A percentile compares a stretch with the other conserved stretches of the same genome.
These are phyloP conservation scores for Kazachstania kunashirensis DNA, from an alignment of 805 yeast species.

Conservation along the genomic window DNA sequence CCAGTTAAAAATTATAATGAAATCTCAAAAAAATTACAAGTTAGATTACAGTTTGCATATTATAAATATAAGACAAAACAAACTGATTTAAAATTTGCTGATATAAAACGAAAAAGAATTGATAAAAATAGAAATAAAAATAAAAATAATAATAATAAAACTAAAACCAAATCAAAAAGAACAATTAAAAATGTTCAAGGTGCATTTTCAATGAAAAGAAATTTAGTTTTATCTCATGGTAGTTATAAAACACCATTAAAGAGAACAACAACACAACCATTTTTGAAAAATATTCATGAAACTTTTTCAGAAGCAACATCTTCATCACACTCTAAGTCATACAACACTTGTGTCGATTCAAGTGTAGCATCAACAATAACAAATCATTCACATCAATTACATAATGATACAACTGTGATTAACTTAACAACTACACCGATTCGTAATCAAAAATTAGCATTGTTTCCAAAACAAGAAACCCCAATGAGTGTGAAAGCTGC, in stretches of 20 bases:
- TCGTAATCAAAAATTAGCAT: slow-evolving; percentile 3
- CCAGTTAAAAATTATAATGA: slow-evolving; percentile 8
- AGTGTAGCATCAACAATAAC: neutral
- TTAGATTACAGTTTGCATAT: slow-evolving; percentile 42
- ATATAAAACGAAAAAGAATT: slow-evolving; percentile 7
- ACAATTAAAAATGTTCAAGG: neutral
- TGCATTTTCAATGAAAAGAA: slow-evolving; percentile 13
- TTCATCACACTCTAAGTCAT: neutral
- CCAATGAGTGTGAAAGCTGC: slow-evolving; percentile 31
- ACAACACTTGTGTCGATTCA: neutral
- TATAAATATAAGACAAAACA: slow-evolving; percentile 44
- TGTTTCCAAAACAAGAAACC: slow-evolving; percentile 16
- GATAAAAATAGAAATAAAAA: neutral
- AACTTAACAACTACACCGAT: slow-evolving; percentile 8
- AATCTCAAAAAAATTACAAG: slow-evolving; percentile 32
- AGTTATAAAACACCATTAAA: slow-evolving; percentile 19
- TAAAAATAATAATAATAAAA: neutral
- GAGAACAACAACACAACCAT: neutral
- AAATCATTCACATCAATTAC: neutral
- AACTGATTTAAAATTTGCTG: slow-evolving; percentile 18
- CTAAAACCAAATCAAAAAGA: neutral
- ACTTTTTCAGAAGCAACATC: neutral
- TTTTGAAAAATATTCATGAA: neutral
- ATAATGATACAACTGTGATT: slow-evolving; percentile 5
- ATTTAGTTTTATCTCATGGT: slow-evolving; percentile 22